Conservation (phyloP, 306 rosid species). For the Fagus crenata region DNA sequence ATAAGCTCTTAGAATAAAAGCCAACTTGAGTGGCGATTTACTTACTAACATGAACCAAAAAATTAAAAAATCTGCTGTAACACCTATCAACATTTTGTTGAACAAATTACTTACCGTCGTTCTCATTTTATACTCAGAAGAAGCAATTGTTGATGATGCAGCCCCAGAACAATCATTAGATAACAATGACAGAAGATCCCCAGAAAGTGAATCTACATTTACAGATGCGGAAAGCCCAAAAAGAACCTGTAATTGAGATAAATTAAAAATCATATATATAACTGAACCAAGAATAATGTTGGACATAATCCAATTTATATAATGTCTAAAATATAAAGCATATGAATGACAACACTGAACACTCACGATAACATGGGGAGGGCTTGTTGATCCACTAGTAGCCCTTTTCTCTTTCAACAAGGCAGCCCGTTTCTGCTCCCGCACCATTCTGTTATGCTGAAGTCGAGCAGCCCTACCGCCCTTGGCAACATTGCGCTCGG, state of each 20-base stretch:
- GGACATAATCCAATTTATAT: not conserved
- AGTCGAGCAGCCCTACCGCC: conserved; percentile 80
- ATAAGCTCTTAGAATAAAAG: not conserved
- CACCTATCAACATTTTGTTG: not conserved
- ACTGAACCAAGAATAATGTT: not conserved
- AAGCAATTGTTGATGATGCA: conserved; percentile 60
- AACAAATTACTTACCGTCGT: conserved; percentile 45
- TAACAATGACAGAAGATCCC: conserved; percentile 62
- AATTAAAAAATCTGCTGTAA: not conserved
- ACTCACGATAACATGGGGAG: conserved; percentile 95
- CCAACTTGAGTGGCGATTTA: not conserved
- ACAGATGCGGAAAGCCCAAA: conserved; percentile 70
- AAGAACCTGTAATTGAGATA: conserved; percentile 59
- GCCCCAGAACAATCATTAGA: conserved; percentile 39
- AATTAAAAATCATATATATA: not conserved
- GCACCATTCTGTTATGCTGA: conserved; percentile 83
- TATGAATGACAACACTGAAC: not conserved
- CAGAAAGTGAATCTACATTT: conserved; percentile 59
- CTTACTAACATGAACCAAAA: too few relatives aligned
- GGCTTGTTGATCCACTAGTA: conserved; percentile 62
- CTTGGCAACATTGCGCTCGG: conserved; percentile 57
- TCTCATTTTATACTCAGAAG: conserved; percentile 76
- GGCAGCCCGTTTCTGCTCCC: conserved; percentile 74
- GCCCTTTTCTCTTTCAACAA: conserved; percentile 84
- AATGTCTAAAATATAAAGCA: not conserved